A percentile compares a stretch with the other conserved stretches of the same genome.
phyloP scores from a whole-genome alignment of 1,284 basidiomycete species.

The Salmacisia buchloeana region DNA sequence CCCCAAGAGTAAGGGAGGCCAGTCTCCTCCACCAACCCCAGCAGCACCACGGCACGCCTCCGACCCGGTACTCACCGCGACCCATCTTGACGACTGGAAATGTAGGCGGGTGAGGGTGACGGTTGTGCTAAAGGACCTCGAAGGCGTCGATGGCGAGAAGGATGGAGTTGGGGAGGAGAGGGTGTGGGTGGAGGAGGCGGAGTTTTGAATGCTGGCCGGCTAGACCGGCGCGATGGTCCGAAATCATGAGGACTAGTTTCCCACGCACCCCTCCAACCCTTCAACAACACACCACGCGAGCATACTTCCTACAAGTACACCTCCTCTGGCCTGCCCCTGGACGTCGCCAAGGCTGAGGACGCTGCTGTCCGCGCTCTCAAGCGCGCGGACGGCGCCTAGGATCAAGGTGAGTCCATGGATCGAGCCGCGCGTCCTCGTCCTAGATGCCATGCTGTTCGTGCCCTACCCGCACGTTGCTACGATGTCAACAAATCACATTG shows the following conservation, averaged over 20 bases:
- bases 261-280: no score
- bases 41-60: neutral
- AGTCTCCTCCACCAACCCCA: neutral
- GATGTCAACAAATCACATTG: conserved; percentile 21
- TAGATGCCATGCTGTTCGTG: neutral
- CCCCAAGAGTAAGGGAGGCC: neutral
- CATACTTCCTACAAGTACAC: no score
- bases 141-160: neutral
- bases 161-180: neutral
- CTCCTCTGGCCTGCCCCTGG: no score
- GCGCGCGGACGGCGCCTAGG: no score
- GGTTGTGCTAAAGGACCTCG: neutral
- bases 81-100: conserved; percentile 1
- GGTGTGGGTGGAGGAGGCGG: neutral
- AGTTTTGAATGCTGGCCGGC: no score
- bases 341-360: no score
- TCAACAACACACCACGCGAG: no score
- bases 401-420: no score
- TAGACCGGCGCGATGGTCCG: no score
- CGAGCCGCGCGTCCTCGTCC: neutral
- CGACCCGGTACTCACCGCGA: neutral
- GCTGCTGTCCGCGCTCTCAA: no score
- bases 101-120: neutral
- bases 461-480: neutral
- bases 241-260: no score